A percentile compares a stretch with the other conserved stretches of the same genome.
phyloP scores from a whole-genome alignment of 2,329 filamentous ascomycete genomes.

The Trichoderma breve region DNA sequence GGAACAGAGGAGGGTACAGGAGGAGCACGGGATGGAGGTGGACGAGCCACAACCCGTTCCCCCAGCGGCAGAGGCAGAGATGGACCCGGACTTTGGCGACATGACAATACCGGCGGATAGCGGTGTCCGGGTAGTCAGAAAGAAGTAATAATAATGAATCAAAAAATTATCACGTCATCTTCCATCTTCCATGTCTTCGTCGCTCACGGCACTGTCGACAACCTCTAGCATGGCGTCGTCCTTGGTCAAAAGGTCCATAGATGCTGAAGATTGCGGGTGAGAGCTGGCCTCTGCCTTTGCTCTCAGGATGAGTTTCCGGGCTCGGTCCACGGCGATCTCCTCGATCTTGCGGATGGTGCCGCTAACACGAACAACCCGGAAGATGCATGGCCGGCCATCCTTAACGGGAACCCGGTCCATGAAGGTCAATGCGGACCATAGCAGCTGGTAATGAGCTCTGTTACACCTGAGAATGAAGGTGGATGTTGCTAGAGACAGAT shows the following conservation, averaged over 20 bases:
- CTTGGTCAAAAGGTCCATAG: constrained; percentile 27
- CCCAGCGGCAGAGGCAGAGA: constrained; percentile 26
- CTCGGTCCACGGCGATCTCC: constrained; percentile 80
- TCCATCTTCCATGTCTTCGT: constrained; percentile 46
- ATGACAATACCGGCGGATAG: constrained; percentile 55
- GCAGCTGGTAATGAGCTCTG: constrained; percentile 76
- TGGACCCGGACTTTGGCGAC: constrained; percentile 51
- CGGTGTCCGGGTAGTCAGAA: constrained; percentile 71
- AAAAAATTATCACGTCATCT: constrained; percentile 37
- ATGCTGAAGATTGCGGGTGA: constrained; percentile 21
- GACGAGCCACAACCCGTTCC: constrained; percentile 28
- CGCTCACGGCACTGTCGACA: constrained; percentile 41
- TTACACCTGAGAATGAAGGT: constrained; percentile 88
- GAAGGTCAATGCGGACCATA: constrained; percentile 86
- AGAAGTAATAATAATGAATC: constrained; percentile 44
- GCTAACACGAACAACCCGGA: constrained; percentile 81
- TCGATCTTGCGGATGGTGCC: constrained; percentile 92
- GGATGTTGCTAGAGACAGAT: constrained; percentile 86
- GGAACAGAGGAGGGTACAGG: constrained; percentile 60
- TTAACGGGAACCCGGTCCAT: constrained; percentile 66
- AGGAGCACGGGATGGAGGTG: constrained; percentile 40
- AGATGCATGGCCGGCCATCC: constrained; percentile 66
- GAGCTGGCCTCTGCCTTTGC: constrained; percentile 48
- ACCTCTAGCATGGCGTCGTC: constrained; percentile 42
- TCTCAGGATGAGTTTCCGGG: constrained; percentile 67